A percentile compares a stretch with the other conserved stretches of the same genome.
Conservation (phyloP, 2,329 filamentous ascomycete species). For the Remersonia thermophila region DNA sequence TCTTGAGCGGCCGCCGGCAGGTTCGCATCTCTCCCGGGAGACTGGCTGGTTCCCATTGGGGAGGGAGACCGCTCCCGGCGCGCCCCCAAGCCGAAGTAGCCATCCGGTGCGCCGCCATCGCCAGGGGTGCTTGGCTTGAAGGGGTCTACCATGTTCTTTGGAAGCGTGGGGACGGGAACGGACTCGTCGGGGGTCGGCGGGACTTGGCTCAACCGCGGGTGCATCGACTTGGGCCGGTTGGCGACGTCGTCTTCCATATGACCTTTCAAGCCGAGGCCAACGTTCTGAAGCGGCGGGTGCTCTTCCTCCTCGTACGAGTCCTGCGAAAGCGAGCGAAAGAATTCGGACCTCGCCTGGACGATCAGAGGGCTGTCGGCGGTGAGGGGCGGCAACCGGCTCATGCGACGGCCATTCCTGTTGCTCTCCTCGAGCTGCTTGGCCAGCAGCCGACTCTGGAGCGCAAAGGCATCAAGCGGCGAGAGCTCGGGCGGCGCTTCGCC, state of each 20-base stretch:
- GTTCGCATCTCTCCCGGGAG: constrained; percentile 5
- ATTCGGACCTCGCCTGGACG: constrained; percentile 62
- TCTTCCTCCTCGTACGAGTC: constrained; percentile 43
- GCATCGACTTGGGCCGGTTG: constrained; percentile 58
- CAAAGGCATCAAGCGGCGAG: constrained; percentile 91
- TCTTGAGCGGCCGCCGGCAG: constrained; percentile 22
- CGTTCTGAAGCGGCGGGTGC: constrained; percentile 22
- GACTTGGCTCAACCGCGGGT: constrained; percentile 59
- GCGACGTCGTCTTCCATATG: constrained; percentile 45
- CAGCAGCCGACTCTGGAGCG: constrained; percentile 76
- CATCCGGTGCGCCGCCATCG: constrained; percentile 27
- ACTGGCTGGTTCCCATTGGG: constrained; percentile 30
- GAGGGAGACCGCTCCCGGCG: constrained; percentile 47
- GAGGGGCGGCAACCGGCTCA: constrained; percentile 76
- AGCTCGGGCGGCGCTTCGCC: constrained; percentile 79
- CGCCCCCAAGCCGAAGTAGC: constrained; percentile 42
- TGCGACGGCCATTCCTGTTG: constrained; percentile 50
- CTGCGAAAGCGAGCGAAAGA: constrained; percentile 63
- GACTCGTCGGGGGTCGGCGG: constrained; percentile 37
- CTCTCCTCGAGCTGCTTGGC: constrained; percentile 78
- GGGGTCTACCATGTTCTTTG: constrained; percentile 23
- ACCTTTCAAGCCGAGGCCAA: constrained; percentile 37
- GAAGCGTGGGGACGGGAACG: constrained; percentile 32
- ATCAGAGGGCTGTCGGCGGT: constrained; percentile 72
- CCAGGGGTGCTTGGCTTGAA: constrained; percentile 28